phyloP scores from a whole-genome alignment of 805 yeast genomes.

The Komagataella pastoris region DNA sequence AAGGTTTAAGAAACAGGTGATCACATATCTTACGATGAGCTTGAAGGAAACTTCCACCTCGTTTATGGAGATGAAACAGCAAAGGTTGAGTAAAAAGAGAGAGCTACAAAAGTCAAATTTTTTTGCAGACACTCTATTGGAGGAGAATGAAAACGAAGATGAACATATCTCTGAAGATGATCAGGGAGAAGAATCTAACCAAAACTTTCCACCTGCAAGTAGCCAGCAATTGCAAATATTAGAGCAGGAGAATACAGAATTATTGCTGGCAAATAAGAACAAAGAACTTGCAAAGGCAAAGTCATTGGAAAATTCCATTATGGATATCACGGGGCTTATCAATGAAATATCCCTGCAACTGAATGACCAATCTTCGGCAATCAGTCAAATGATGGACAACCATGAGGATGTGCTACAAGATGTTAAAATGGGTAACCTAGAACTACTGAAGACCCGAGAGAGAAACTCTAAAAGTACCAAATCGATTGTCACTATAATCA shows the following conservation, averaged over 20 bases:
- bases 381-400: constrained; percentile 46
- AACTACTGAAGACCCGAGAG: constrained; percentile 53
- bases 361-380: constrained; percentile 57
- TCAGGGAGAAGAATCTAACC: not conserved
- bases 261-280: constrained; percentile 37
- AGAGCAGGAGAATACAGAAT: constrained; percentile 44
- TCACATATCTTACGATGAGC: constrained; percentile 27
- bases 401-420: constrained; percentile 57
- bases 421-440: constrained; percentile 57
- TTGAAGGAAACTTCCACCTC: constrained; percentile 26
- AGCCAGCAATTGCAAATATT: constrained; percentile 42
- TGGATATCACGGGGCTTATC: constrained; percentile 67
- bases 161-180: constrained; percentile 1
- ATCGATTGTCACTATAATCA: constrained; percentile 38
- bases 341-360: constrained; percentile 64
- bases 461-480: constrained; percentile 50
- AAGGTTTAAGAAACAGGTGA: not conserved
- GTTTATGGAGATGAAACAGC: constrained; percentile 36
- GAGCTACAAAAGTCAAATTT: constrained; percentile 19
- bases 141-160: constrained; percentile 9
- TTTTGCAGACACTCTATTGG: constrained; percentile 11
- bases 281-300: constrained; percentile 48
- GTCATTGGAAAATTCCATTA: constrained; percentile 43
- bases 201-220: not conserved
- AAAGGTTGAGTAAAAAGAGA: constrained; percentile 27